Conservation (phyloP, 148 eudicot species). For the Dianthus caryophyllus region DNA sequence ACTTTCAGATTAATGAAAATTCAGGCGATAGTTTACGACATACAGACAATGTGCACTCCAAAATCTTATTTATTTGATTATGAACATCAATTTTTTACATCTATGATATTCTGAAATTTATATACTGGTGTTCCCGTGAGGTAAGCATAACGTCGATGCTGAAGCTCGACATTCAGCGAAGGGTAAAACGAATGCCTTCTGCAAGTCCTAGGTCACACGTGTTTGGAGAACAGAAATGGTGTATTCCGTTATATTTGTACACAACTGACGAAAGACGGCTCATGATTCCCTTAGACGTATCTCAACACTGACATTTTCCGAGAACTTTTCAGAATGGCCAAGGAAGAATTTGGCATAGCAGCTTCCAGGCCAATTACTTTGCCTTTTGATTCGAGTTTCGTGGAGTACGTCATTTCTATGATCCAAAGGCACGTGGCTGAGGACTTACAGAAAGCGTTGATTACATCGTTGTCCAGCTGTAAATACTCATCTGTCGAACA, state of each 20-base stretch:
- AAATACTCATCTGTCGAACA: conserved; percentile 6
- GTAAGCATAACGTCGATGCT: not conserved
- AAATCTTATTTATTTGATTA: too few relatives aligned
- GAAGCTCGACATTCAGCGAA: conserved; percentile 13
- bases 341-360: conserved; percentile 3
- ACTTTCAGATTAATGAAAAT: not conserved
- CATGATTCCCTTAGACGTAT: conserved; percentile 18
- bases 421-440: conserved; percentile 6
- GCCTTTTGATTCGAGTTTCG: conserved; percentile 15
- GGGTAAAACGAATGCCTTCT: conserved; percentile 9
- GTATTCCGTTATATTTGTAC: conserved; percentile 16
- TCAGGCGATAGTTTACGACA: not conserved
- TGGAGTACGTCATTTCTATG: conserved; percentile 16
- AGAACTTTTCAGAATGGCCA: conserved; percentile 14
- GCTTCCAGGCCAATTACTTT: conserved; percentile 8
- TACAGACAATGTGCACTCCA: not conserved
- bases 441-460: conserved; percentile 14
- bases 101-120: not conserved
- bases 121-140: not conserved
- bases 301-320: conserved; percentile 4
- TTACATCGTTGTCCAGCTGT: conserved; percentile 6
- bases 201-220: conserved; percentile 8
- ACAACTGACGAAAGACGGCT: conserved; percentile 18
- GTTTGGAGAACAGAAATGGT: conserved; percentile 31
- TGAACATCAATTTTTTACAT: not conserved